Conservation (phyloP, 768 basidiomycete genomes). For the Boletus patriciae region DNA sequence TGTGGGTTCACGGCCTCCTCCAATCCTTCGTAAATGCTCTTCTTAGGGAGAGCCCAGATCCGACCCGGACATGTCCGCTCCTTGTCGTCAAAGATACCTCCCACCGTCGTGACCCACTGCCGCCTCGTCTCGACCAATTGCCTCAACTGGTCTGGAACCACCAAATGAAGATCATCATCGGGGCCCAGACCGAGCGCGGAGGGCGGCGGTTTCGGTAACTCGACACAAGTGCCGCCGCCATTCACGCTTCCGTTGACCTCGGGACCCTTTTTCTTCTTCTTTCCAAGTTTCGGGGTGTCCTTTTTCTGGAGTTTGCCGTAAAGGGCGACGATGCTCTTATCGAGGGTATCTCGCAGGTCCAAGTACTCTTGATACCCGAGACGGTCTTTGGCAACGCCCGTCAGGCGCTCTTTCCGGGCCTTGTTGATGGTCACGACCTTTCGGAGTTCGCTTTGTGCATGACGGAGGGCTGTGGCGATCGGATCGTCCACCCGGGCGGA, state of each 20-base stretch:
- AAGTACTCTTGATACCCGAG: constrained; percentile 92
- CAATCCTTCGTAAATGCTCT: constrained; percentile 74
- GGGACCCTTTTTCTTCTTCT: constrained; percentile 71
- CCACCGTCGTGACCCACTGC: constrained; percentile 78
- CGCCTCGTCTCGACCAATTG: constrained; percentile 74
- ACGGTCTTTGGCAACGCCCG: constrained; percentile 76
- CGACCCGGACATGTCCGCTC: constrained; percentile 63
- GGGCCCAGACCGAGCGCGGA: constrained; percentile 69
- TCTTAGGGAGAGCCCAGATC: constrained; percentile 75
- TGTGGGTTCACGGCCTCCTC: constrained; percentile 57
- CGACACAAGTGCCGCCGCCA: constrained; percentile 32
- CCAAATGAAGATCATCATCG: constrained; percentile 62
- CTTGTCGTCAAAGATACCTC: constrained; percentile 72
- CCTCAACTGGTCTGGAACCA: constrained; percentile 65
- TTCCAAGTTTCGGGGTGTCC: constrained; percentile 63
- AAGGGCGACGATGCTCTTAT: constrained; percentile 73
- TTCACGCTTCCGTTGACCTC: constrained; percentile 35
- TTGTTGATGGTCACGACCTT: constrained; percentile 81
- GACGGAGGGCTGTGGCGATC: constrained; percentile 84
- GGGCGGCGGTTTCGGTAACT: constrained; percentile 58
- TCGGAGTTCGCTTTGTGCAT: constrained; percentile 81
- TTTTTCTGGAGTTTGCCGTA: constrained; percentile 85
- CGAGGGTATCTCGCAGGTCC: constrained; percentile 79
- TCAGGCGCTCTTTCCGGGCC: constrained; percentile 71
- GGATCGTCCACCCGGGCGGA: constrained; percentile 87